Evolutionary conservation across 1,139 yeast genomes (phyloP), one percentile per base, ranked within the genome.

Genomic region (Geotrichum fermentans): DNA sequence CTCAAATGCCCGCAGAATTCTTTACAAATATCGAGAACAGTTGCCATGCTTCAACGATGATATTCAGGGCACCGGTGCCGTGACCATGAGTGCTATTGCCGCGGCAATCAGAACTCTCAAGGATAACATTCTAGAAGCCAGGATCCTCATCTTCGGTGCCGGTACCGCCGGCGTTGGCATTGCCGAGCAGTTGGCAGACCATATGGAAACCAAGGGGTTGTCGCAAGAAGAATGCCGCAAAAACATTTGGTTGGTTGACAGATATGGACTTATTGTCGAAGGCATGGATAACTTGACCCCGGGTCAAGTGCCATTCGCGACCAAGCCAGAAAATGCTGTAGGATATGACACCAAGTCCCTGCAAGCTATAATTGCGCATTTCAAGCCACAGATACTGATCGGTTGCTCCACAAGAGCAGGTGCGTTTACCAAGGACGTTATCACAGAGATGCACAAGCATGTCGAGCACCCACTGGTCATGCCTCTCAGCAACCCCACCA

Each of bases 51-150:
- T 92, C 73, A 92, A 90, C 65, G 98, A 90, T 69, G 98, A 90
- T 66, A 90, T 92, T 60, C 97, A 90, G 73, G 98, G 98, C 59
- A 90, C 98, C n/a, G 97, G 97, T 60, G 97, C 97, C 35, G 98
- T 90, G 53, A 96, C 92, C 3, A 83, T 88, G 85, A 94, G 96
- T n/a, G 89, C 97, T 1, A 78, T 90, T 70, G 77, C 88, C 54
- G 96, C 97, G 17, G 97, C 95, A 17, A 73, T 88, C 62, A 79
- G 82, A 64, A 83, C 77, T 63, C 78, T 92, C 17, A 72, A 82
- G 56, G 75, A 83, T 61, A 71, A 82, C 40, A 73, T 90, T 58
- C 68, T 79, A 43, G 92, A 88, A 52, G 73, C 84, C 37, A 69
- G 77, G 60, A 78, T 88, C 47, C 73, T 92, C 44, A 78, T 90